phyloP scores from a whole-genome alignment of 192 early-diverging fungal genomes.

The Backusella mclennaniae region DNA sequence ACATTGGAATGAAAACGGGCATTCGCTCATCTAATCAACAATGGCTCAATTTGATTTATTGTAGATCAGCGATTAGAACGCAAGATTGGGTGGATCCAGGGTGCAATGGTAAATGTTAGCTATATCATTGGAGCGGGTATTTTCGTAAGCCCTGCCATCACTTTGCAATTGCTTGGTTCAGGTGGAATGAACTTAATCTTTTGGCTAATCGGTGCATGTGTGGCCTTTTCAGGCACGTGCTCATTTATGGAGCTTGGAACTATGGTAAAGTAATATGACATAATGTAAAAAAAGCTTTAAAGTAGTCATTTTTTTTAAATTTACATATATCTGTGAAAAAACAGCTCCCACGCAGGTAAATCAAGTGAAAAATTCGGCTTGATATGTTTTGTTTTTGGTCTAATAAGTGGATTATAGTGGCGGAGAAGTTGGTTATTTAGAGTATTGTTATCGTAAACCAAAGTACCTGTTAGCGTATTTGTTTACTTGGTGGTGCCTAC shows the following conservation, averaged over 20 bases:
- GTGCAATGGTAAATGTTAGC: slow-evolving; percentile 32
- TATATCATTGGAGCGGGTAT: slow-evolving; percentile 35
- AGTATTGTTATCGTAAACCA: slow-evolving; percentile 25
- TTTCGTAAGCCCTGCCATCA: slow-evolving; percentile 28
- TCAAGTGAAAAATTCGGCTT: neutral
- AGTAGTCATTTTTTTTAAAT: neutral
- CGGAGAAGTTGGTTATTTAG: slow-evolving; percentile 31
- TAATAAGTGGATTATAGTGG: slow-evolving; percentile 2
- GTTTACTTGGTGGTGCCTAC: slow-evolving; percentile 21
- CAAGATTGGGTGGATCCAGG: slow-evolving; percentile 27
- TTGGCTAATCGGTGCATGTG: slow-evolving; percentile 23
- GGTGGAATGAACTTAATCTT: slow-evolving; percentile 34
- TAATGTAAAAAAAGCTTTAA: neutral
- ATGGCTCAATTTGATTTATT: neutral
- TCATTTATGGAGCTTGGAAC: slow-evolving; percentile 34
- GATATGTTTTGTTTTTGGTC: neutral
- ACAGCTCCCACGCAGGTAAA: slow-evolving; percentile 22
- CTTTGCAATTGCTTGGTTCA: slow-evolving; percentile 25
- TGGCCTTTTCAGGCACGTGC: slow-evolving; percentile 13
- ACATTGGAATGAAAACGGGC: neutral
- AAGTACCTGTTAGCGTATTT: slow-evolving; percentile 22
- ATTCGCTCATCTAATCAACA: neutral
- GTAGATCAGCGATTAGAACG: slow-evolving; percentile 29
- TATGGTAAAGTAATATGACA: slow-evolving; percentile 21
- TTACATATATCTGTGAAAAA: neutral